Conservation (phyloP, 2,329 filamentous ascomycete species). For the Alternaria panax region DNA sequence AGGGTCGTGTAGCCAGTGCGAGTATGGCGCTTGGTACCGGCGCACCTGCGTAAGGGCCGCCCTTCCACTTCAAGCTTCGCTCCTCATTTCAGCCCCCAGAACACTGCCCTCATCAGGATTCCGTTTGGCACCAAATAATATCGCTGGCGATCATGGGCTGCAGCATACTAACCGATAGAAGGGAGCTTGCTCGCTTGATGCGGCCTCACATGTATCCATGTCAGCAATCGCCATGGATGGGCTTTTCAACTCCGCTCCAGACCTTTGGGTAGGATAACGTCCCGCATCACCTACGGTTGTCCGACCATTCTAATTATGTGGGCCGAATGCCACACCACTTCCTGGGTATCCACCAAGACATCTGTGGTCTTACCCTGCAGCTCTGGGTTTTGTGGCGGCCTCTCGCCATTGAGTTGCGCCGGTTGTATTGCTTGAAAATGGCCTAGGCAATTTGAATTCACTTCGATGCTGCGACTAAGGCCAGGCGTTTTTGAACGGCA, state of each 20-base stretch:
- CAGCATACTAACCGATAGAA: conserved; percentile 23
- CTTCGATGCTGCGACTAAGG: conserved; percentile 22
- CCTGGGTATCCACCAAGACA: conserved; percentile 23
- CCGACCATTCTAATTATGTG: conserved; percentile 26
- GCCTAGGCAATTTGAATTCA: conserved; percentile 30
- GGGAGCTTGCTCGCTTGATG: conserved; percentile 36
- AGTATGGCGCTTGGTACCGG: not conserved
- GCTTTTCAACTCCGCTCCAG: conserved; percentile 28
- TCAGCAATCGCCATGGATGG: conserved; percentile 36
- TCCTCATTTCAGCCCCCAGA: conserved; percentile 28
- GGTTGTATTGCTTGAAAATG: conserved; percentile 23
- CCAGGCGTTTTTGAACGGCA: conserved; percentile 22
- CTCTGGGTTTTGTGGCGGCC: conserved; percentile 24
- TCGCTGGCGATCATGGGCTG: conserved; percentile 22
- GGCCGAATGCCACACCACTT: conserved; percentile 37
- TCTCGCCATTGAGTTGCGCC: conserved; percentile 25
- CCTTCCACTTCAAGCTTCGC: conserved; percentile 16
- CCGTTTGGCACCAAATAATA: conserved; percentile 19
- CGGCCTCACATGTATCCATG: conserved; percentile 29
- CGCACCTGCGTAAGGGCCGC: conserved; percentile 5
- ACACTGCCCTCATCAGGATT: conserved; percentile 25
- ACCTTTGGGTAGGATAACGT: conserved; percentile 24
- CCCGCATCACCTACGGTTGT: conserved; percentile 20
- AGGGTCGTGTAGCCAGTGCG: not conserved
- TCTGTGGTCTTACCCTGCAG: conserved; percentile 24